phyloP scores from a whole-genome alignment of 129 eudicot species.

The Helianthus annuus region HanXRQr2.0-SUNRISE NC_035442.2:178699597-178700096 shows the following conservation, averaged over 20 bases:
- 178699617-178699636: too few species aligned
- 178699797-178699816: slow-evolving; percentile 61
- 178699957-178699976: slow-evolving; percentile 61
- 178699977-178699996: slow-evolving; percentile 65
- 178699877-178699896: neutral
- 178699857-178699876: neutral
- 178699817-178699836: slow-evolving; percentile 31
- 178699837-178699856: neutral
- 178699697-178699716: neutral
- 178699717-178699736: slow-evolving; percentile 9
- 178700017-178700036: slow-evolving; percentile 65
- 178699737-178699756: slow-evolving; percentile 70
- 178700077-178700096: neutral
- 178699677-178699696: too few species aligned
- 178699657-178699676: too few species aligned
- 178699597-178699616: too few species aligned
- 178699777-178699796: slow-evolving; percentile 61
- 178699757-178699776: slow-evolving; percentile 63
- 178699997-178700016: slow-evolving; percentile 61
- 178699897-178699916: slow-evolving; percentile 43
- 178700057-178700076: neutral
- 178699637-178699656: too few species aligned
- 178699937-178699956: slow-evolving; percentile 59
- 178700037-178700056: slow-evolving; percentile 59
- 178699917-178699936: slow-evolving; percentile 59